Conservation (phyloP, 2,329 filamentous ascomycete species). For the Penicillium polonicum region DNA sequence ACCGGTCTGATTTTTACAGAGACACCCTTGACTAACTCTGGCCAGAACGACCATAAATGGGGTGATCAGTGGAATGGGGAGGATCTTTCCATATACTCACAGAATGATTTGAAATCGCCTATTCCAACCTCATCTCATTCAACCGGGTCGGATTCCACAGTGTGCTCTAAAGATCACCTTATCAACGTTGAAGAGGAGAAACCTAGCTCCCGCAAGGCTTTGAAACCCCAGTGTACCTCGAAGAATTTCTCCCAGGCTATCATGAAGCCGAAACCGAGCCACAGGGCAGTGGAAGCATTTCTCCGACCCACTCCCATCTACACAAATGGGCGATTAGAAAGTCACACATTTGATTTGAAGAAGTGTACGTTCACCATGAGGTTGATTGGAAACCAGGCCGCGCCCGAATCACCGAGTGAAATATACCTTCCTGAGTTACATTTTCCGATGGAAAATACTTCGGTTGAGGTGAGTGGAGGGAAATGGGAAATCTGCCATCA, state of each 20-base stretch:
- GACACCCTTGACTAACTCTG: background rate
- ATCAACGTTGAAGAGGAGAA: background rate
- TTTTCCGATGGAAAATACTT: constrained; percentile 72
- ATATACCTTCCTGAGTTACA: constrained; percentile 89
- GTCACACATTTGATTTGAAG: constrained; percentile 78
- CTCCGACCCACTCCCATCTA: constrained; percentile 78
- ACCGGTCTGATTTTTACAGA: too few relatives aligned
- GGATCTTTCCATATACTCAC: constrained; percentile 84
- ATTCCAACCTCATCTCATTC: constrained; percentile 31
- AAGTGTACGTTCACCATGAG: constrained; percentile 74
- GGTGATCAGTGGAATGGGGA: constrained; percentile 98
- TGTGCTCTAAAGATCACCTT: background rate
- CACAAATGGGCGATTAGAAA: constrained; percentile 67
- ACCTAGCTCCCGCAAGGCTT: constrained; percentile 40
- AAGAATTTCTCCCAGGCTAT: constrained; percentile 55
- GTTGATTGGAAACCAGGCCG: constrained; percentile 60
- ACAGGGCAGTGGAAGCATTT: constrained; percentile 88
- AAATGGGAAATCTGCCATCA: constrained; percentile 81
- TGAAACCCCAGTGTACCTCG: constrained; percentile 58
- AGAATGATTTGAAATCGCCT: constrained; percentile 68
- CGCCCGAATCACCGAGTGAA: constrained; percentile 67
- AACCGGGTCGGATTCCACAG: background rate
- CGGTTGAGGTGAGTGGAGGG: constrained; percentile 75
- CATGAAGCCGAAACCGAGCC: constrained; percentile 64
- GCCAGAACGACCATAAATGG: constrained; percentile 77